These are phyloP conservation scores for Globisporangium spinosum DNA, from an alignment of 352 stramenopile species.

Conservation along the genomic window DNA sequence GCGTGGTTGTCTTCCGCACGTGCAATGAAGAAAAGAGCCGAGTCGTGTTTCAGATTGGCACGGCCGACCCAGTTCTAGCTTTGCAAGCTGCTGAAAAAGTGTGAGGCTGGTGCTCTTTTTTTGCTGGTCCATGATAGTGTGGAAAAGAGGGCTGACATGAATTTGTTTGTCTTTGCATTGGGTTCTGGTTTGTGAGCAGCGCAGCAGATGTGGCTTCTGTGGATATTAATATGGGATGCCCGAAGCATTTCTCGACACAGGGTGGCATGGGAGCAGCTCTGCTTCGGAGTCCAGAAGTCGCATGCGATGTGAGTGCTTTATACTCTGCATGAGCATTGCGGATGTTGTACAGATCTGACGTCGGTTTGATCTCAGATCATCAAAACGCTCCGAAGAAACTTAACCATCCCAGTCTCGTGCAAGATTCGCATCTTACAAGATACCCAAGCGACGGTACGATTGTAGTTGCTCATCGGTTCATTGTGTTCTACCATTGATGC, in stretches of 20 bases:
- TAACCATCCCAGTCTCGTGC: constrained; percentile 82
- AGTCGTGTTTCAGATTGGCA: constrained; percentile 90
- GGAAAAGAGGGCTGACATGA: neutral
- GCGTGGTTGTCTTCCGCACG: constrained; percentile 86
- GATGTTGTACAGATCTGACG: neutral
- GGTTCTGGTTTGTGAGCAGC: constrained; percentile 19
- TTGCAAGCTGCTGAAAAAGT: constrained; percentile 74
- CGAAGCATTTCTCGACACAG: constrained; percentile 91
- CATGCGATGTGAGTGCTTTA: constrained; percentile 60
- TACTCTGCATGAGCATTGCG: neutral
- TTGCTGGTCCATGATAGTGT: too few relatives aligned
- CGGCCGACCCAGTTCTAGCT: constrained; percentile 63
- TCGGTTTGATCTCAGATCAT: constrained; percentile 46
- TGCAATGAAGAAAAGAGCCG: constrained; percentile 72
- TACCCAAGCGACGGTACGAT: constrained; percentile 54
- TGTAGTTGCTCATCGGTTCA: neutral
- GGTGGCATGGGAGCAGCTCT: constrained; percentile 91
- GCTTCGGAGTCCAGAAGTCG: constrained; percentile 85
- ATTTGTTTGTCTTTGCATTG: neutral
- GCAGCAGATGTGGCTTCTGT: constrained; percentile 85
- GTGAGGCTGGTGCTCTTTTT: constrained; percentile 25
- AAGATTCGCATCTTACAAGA: constrained; percentile 85
- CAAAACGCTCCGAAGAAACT: constrained; percentile 72
- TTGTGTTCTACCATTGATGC: neutral
- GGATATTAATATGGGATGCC: constrained; percentile 95